Evolutionary conservation across 352 stramenopile genomes (phyloP).

Genomic region (Phytopythium litorale): DNA sequence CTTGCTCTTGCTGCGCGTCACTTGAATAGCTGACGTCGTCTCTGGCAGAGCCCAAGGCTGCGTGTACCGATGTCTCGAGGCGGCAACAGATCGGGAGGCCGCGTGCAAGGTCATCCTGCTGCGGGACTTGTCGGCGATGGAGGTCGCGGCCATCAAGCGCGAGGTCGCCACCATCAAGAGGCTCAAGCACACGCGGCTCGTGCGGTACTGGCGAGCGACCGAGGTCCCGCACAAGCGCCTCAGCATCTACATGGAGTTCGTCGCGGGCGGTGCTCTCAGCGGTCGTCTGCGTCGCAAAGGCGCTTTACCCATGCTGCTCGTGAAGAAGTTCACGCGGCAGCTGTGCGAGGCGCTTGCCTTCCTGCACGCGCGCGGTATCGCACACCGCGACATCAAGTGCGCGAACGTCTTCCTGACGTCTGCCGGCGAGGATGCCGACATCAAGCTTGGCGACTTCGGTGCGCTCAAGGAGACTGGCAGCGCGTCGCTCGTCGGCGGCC

Average conservation of each 20-base stretch:
- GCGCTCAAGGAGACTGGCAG: slow-evolving; percentile 71
- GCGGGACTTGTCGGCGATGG: slow-evolving; percentile 37
- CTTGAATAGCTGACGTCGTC: background rate
- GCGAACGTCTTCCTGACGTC: slow-evolving; percentile 70
- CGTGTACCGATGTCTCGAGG: slow-evolving; percentile 70
- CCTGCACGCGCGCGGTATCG: slow-evolving; percentile 84
- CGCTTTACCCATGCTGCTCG: slow-evolving; percentile 30
- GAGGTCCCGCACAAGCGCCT: slow-evolving; percentile 56
- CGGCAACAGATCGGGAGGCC: slow-evolving; percentile 40
- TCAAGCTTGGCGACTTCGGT: slow-evolving; percentile 82
- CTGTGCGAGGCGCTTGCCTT: slow-evolving; percentile 81
- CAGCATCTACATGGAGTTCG: slow-evolving; percentile 88
- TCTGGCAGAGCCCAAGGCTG: slow-evolving; percentile 50
- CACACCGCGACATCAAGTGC: slow-evolving; percentile 88
- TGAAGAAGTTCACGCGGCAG: slow-evolving; percentile 74
- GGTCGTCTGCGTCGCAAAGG: slow-evolving; percentile 45
- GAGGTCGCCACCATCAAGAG: slow-evolving; percentile 70
- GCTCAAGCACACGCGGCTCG: slow-evolving; percentile 49
- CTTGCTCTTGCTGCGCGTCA: too few relatives aligned
- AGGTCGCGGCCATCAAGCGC: slow-evolving; percentile 55
- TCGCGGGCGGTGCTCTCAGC: slow-evolving; percentile 75
- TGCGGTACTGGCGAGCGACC: slow-evolving; percentile 60
- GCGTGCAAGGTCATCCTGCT: slow-evolving; percentile 72
- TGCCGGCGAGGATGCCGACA: slow-evolving; percentile 11
- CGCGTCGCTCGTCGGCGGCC: slow-evolving; percentile 58